Evolutionary conservation across 2,329 filamentous ascomycete genomes (phyloP), one percentile per base, ranked within the genome.

Genomic region (Trichophyton schoenleinii): DNA sequence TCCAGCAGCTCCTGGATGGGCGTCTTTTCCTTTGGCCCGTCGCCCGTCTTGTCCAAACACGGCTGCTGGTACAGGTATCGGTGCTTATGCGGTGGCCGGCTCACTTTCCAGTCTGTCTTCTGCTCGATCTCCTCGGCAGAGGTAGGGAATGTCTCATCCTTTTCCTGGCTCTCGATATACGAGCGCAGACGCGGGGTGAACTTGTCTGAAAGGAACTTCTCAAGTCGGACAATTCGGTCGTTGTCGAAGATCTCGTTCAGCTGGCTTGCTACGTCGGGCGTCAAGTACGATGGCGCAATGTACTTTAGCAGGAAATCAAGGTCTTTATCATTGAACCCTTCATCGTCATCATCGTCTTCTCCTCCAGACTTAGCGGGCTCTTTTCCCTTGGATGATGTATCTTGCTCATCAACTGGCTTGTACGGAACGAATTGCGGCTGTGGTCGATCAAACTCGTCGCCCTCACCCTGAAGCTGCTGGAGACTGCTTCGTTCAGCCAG

Each of bases 51-150:
- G 5, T 66, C 65, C 2, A 63, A 58, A 11, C 66, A 64, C 34
- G 76, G 73, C 67, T 90, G 85, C 63, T 89, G 82, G 74, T 94
- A 99, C 1, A 96, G 79, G 72, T 87, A 99, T 13, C 91, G 88
- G 71, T 96, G 91, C 77, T 99, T 99, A 77, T 99, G 91, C 0
- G 94, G 94, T 44, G 94, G 94, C 36, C 84, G 82, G 5, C 94
- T 89, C 7, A 95, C 87, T 63, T 81, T 83, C 88, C 89, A 94
- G 0, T 76, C 75, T 48, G 78, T 82, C 64, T 76, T 76, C 53
- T 79, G 79, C 68, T 86, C 83, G 63, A 87, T 84, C 62, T 81
- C 79, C 0, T 73, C 69, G 53, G 81, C 83, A 15, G 72, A 69
- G 8, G 66, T 64, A 15, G 72, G 70, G 1, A 72, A 67, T 3